A percentile compares a stretch with the other conserved stretches of the same genome.
These are phyloP conservation scores for Sporothrix pseudoabietina DNA, from an alignment of 2,329 filamentous ascomycete species.

Conservation along the genomic window DNA sequence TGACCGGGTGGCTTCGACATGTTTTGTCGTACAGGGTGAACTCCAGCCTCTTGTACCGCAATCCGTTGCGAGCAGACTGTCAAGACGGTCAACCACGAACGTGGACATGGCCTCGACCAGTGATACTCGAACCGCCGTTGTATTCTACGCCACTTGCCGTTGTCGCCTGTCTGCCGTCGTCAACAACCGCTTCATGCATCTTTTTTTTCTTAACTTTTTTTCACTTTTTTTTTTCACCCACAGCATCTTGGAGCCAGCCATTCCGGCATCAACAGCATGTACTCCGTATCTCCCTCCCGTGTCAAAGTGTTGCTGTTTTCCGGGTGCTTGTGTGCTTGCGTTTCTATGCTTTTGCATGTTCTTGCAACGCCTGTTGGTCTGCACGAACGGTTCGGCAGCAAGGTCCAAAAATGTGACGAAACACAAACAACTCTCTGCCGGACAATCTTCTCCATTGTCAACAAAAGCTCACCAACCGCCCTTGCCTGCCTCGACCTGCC, in stretches of 20 bases:
- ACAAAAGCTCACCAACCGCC: background rate
- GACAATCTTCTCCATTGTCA: slow-evolving; percentile 9
- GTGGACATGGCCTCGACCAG: background rate
- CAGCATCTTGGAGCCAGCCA: background rate
- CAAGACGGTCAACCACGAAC: background rate
- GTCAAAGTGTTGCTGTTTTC: background rate
- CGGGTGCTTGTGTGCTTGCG: background rate
- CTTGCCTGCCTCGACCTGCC: background rate
- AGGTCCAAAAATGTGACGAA: background rate
- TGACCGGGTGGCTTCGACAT: background rate
- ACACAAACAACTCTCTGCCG: background rate
- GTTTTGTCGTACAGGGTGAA: background rate
- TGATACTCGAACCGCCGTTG: background rate
- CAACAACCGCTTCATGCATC: background rate
- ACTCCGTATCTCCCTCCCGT: background rate
- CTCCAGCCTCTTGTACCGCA: background rate
- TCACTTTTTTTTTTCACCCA: background rate
- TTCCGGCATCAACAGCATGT: background rate
- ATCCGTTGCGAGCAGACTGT: background rate
- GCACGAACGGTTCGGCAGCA: slow-evolving; percentile 3
- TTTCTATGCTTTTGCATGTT: background rate
- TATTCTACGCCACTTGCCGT: background rate
- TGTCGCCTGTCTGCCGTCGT: background rate
- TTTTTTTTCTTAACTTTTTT: background rate
- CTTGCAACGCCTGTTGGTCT: background rate